Base-by-base conservation (phyloP, 768 basidiomycete genomes). In the Leccinum uliginosum region DNA sequence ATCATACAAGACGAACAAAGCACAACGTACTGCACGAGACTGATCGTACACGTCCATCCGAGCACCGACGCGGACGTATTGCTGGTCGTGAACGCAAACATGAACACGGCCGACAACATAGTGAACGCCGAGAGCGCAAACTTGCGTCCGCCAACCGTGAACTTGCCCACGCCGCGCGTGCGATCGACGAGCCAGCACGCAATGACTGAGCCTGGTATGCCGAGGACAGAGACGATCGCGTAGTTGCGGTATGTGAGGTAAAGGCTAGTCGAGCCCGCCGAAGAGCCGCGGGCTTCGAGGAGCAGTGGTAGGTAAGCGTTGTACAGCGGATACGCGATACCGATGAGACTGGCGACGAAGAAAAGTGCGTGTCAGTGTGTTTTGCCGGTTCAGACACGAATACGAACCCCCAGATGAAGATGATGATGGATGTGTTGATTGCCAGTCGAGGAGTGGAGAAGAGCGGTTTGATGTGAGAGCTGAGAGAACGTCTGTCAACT, bases 311-410 rank as follows among this genome's bases (percentile, higher is more conserved):
- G 71, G 69, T 83, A 84, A 3, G 73, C 65, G 54, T 74, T 81
- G 70, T 77, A 82, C 3, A 83, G 71, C 6, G 83, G 83, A 60
- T 79, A 83, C 7, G 79, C 81, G 1, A 82, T 74, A 8, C 82
- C 82, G 50, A 82, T 77, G 26, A 79, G 61, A 29, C 0, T 24
- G 21, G 11, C 21, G 38, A 12, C 6, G 21, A n/a, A 40, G 38
- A 19, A 19, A 32, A 17, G n/a, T 11, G 38, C 5, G 38, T 40
- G n/a, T 40, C 38, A 40, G 40, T 26, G 38, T 30, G 23, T 35
- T 43, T 38, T 24, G 15, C 30, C 15, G 3, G 21, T 11, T 26
- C 21, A 40, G 15, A 38, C 26, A 21, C 4, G 8, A 53, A 12
- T 2, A 67, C 74, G 21, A 63, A 80, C 73, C 80, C 78, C 80